Evolutionary conservation across 805 yeast species (phyloP).

Genomic region (Candida awuae): DNA sequence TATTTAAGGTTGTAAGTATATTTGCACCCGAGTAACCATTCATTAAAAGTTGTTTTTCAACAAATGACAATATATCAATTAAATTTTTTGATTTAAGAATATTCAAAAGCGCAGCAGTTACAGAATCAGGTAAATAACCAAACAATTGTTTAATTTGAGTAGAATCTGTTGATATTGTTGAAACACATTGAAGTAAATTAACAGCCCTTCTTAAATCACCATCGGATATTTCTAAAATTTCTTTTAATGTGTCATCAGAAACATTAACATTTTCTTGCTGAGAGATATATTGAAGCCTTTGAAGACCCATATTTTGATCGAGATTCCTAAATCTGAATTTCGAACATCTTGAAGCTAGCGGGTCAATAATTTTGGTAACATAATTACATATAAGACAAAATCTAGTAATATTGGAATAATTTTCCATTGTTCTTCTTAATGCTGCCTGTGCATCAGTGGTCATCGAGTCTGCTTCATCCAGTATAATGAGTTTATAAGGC

Average conservation of each 20-base stretch:
- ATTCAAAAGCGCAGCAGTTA: constrained; percentile 15
- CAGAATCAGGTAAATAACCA: constrained; percentile 25
- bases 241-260: constrained; percentile 46
- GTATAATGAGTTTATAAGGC: constrained; percentile 84
- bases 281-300: constrained; percentile 56
- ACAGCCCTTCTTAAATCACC: constrained; percentile 95
- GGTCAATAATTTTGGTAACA: constrained; percentile 93
- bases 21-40: constrained; percentile 29
- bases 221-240: constrained; percentile 61
- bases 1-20: constrained; percentile 26
- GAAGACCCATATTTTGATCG: constrained; percentile 61
- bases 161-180: constrained; percentile 40
- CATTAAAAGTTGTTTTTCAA: constrained; percentile 23
- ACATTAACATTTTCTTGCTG: constrained; percentile 35
- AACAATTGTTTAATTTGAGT: constrained; percentile 26
- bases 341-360: constrained; percentile 92
- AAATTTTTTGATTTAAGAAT: constrained; percentile 18
- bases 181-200: constrained; percentile 79
- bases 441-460: constrained; percentile 96
- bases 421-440: constrained; percentile 88
- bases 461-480: constrained; percentile 99
- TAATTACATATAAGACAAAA: constrained; percentile 94
- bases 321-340: constrained; percentile 84
- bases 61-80: constrained; percentile 20
- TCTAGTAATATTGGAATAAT: constrained; percentile 80